phyloP scores from a whole-genome alignment of 768 basidiomycete species.

The Porphyrellus cyaneotinctus region DNA sequence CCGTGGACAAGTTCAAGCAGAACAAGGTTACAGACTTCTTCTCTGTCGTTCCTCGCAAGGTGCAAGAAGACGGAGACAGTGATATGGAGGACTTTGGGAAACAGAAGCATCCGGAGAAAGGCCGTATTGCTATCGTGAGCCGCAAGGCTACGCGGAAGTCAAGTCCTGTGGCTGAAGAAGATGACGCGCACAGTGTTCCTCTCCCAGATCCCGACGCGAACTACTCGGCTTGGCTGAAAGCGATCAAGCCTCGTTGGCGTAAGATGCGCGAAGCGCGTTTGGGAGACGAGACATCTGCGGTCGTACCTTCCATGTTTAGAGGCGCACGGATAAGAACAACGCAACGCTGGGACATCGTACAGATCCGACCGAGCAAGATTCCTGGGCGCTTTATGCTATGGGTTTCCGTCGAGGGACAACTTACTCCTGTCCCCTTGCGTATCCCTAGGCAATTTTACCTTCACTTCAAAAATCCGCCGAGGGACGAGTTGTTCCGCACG shows the following conservation, averaged over 20 bases:
- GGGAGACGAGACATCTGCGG: conserved; percentile 38
- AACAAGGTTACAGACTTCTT: conserved; percentile 98
- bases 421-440: conserved; percentile 77
- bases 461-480: conserved; percentile 71
- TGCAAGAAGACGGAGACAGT: conserved; percentile 7
- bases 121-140: conserved; percentile 51
- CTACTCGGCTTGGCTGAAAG: conserved; percentile 76
- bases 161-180: conserved; percentile 41
- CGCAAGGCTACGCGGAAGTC: conserved; percentile 42
- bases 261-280: conserved; percentile 47
- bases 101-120: conserved; percentile 25
- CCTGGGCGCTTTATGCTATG: conserved; percentile 85
- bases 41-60: conserved; percentile 19
- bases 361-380: conserved; percentile 73
- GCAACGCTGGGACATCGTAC: conserved; percentile 88
- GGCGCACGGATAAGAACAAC: conserved; percentile 53
- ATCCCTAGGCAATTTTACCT: conserved; percentile 92
- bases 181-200: conserved; percentile 25
- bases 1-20: conserved; percentile 96
- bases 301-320: conserved; percentile 74
- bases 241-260: conserved; percentile 77
- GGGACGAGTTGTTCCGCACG: conserved; percentile 61
- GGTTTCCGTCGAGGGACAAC: conserved; percentile 76
- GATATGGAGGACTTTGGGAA: conserved; percentile 64
- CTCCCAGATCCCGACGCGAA: conserved; percentile 61